These are phyloP conservation scores for Neopestalotiopsis sp. DNA, from an alignment of 2,329 filamentous ascomycete species.

Conservation along the genomic window DNA sequence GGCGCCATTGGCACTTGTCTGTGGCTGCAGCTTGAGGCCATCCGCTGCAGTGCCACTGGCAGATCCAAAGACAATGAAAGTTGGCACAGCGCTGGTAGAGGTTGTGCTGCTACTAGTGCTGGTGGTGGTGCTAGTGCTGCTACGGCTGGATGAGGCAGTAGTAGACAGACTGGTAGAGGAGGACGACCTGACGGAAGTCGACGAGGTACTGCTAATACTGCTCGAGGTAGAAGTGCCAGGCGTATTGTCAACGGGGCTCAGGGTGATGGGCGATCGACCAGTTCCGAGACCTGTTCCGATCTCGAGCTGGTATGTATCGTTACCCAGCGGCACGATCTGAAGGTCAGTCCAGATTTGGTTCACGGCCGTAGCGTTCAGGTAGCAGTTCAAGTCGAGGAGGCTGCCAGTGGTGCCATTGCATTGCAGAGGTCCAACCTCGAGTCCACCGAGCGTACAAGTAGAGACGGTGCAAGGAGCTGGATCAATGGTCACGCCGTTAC, in stretches of 20 bases:
- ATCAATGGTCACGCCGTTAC: background rate
- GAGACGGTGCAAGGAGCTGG: constrained; percentile 6
- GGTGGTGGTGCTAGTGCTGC: background rate
- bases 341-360: background rate
- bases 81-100: background rate
- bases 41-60: background rate
- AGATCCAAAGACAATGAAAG: background rate
- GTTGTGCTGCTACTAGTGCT: background rate
- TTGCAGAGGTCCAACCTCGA: background rate
- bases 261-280: background rate
- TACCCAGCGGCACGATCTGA: background rate
- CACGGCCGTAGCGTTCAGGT: background rate
- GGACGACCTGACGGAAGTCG: background rate
- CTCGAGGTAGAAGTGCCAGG: background rate
- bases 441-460: background rate
- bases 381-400: background rate
- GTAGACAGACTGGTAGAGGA: background rate
- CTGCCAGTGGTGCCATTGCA: background rate
- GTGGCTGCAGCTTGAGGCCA: background rate
- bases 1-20: constrained; percentile 2
- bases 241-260: background rate
- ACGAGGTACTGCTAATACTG: background rate
- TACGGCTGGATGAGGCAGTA: background rate
- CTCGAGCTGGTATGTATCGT: constrained; percentile 2
- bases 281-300: background rate